Percentiles rank a stretch among this genome's conserved stretches.
phyloP scores from a whole-genome alignment of 805 yeast genomes.

The Saccharomycopsis microspora region DNA sequence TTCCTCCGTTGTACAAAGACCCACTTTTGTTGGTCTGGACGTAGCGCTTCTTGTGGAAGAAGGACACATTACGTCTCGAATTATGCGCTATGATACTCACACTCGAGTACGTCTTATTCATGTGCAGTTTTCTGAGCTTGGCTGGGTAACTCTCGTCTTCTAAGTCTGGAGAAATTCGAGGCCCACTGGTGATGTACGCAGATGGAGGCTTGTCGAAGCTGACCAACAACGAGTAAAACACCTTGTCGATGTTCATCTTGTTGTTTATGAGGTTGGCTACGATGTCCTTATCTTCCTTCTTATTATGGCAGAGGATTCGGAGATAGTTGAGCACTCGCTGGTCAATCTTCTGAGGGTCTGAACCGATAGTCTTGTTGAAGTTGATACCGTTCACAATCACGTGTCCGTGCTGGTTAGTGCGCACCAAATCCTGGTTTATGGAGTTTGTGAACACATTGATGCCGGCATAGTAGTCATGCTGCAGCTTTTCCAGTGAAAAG shows the following conservation, averaged over 20 bases:
- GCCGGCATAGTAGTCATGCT: constrained; percentile 9
- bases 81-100: constrained; percentile 14
- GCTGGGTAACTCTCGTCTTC: constrained; percentile 15
- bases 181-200: constrained; percentile 1
- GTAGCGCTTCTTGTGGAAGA: constrained; percentile 3
- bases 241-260: constrained; percentile 16
- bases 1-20: constrained; percentile 7
- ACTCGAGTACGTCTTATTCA: constrained; percentile 16
- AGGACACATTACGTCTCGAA: constrained; percentile 12
- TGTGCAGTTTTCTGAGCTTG: constrained; percentile 3
- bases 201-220: constrained; percentile 7
- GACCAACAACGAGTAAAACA: constrained; percentile 15
- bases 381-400: constrained; percentile 14
- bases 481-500: constrained; percentile 6
- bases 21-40: background rate
- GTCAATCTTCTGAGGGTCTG: constrained; percentile 5
- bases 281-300: constrained; percentile 9
- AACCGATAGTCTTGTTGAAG: constrained; percentile 8
- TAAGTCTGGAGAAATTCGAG: background rate
- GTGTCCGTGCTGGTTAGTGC: constrained; percentile 10
- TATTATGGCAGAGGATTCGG: constrained; percentile 13
- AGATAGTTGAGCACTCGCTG: constrained; percentile 8
- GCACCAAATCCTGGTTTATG: constrained; percentile 13
- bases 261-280: constrained; percentile 12
- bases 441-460: constrained; percentile 16